Conservation (phyloP, 2,329 filamentous ascomycete species). For the Cladosporium sp. region DNA sequence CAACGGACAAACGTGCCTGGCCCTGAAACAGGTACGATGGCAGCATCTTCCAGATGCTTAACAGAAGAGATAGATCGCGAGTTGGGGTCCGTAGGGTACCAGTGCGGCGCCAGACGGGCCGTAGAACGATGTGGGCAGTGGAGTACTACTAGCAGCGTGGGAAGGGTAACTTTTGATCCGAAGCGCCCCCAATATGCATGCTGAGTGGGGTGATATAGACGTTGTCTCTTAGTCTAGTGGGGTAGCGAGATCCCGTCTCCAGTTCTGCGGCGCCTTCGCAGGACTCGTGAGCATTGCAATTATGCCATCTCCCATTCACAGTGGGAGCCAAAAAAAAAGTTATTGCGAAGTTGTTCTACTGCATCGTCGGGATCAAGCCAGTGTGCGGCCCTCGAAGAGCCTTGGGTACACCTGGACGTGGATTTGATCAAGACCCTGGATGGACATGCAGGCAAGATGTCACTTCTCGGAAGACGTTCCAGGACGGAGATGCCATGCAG, state of each 20-base stretch:
- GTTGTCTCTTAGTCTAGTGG: slow-evolving; percentile 14
- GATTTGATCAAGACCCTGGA: background rate
- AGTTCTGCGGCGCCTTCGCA: background rate
- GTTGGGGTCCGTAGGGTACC: slow-evolving; percentile 10
- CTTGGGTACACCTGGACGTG: background rate
- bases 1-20: slow-evolving; percentile 7
- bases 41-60: slow-evolving; percentile 14
- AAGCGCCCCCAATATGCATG: background rate
- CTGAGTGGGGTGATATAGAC: slow-evolving; percentile 17
- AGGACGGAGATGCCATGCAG: slow-evolving; percentile 10
- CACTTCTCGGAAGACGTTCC: slow-evolving; percentile 1
- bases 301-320: background rate
- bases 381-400: background rate
- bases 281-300: background rate
- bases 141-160: background rate
- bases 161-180: slow-evolving; percentile 4
- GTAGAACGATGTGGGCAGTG: slow-evolving; percentile 9
- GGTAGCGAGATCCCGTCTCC: background rate
- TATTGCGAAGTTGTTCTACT: too few relatives aligned
- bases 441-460: slow-evolving; percentile 1
- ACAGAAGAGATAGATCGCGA: background rate
- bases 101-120: slow-evolving; percentile 17
- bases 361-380: background rate
- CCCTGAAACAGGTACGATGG: slow-evolving; percentile 17
- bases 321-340: too few relatives aligned